Conservation (phyloP, 139 green algal species). For the Chlorella sp. region DNA sequence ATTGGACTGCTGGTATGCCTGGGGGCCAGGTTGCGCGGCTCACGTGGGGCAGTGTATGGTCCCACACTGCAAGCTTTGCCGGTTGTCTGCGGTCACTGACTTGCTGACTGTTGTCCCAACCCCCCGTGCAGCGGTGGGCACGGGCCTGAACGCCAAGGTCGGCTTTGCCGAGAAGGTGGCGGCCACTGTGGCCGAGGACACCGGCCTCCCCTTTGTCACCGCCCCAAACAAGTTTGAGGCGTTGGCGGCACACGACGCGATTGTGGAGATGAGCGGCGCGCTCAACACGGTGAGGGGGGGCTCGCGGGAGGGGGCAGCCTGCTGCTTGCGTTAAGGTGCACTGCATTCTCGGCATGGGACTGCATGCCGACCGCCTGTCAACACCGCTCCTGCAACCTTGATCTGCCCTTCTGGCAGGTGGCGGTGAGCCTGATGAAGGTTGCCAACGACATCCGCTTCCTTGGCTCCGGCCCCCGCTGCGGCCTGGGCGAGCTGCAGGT, state of each 20-base stretch:
- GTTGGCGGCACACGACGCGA: constrained; percentile 92
- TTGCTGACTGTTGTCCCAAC: too few relatives aligned
- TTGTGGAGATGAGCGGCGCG: constrained; percentile 83
- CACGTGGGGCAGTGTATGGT: too few relatives aligned
- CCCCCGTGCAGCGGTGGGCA: constrained; percentile 83
- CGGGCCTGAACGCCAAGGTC: constrained; percentile 90
- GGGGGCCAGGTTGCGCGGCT: too few relatives aligned
- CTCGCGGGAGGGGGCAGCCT: too few relatives aligned
- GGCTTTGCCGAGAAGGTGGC: constrained; percentile 85
- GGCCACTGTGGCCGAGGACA: constrained; percentile 75
- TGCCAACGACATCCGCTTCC: constrained; percentile 87
- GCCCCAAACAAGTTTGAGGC: constrained; percentile 98
- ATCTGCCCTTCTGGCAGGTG: not conserved
- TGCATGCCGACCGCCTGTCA: not conserved
- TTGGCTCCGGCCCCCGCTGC: constrained; percentile 79
- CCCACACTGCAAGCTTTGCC: too few relatives aligned
- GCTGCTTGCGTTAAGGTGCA: not conserved
- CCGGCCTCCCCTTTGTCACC: constrained; percentile 89
- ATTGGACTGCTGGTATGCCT: too few relatives aligned
- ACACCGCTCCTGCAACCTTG: not conserved
- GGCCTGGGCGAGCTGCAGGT: constrained; percentile 90
- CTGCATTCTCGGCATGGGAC: not conserved
- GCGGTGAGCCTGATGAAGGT: constrained; percentile 95
- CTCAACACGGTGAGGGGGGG: constrained; percentile 91
- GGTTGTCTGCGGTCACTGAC: too few relatives aligned